Conservation (phyloP, 352 stramenopile species). For the Elongisporangium prolatum region DNA sequence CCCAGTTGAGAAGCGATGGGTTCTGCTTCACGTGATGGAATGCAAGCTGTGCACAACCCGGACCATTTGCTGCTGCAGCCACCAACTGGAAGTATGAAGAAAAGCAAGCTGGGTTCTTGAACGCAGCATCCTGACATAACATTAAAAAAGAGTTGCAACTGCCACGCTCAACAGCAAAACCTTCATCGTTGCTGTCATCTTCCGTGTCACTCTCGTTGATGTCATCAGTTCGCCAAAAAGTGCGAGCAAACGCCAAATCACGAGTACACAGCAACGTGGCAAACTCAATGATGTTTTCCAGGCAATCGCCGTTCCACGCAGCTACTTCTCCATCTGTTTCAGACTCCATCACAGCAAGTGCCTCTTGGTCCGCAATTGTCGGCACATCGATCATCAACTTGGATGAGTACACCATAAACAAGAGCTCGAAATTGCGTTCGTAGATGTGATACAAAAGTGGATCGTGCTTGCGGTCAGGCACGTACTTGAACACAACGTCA, state of each 20-base stretch:
- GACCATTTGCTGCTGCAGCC: slow-evolving; percentile 53
- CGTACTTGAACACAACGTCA: slow-evolving; percentile 71
- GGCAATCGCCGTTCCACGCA: slow-evolving; percentile 65
- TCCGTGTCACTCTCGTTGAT: neutral
- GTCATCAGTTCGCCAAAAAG: slow-evolving; percentile 50
- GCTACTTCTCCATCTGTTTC: slow-evolving; percentile 51
- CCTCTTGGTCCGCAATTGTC: slow-evolving; percentile 63
- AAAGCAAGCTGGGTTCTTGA: slow-evolving; percentile 72
- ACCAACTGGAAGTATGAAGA: slow-evolving; percentile 75
- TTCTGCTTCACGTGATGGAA: slow-evolving; percentile 88
- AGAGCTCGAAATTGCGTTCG: slow-evolving; percentile 59
- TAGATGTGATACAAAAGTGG: slow-evolving; percentile 66
- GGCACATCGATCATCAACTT: slow-evolving; percentile 79
- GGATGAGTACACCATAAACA: slow-evolving; percentile 70
- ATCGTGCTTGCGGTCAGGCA: slow-evolving; percentile 69
- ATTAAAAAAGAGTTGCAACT: slow-evolving; percentile 65
- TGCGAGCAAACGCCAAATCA: slow-evolving; percentile 47
- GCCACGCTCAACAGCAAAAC: slow-evolving; percentile 10
- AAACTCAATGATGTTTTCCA: slow-evolving; percentile 79
- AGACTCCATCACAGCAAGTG: slow-evolving; percentile 56
- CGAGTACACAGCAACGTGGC: slow-evolving; percentile 54
- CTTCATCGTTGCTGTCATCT: slow-evolving; percentile 8
- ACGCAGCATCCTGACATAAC: slow-evolving; percentile 61
- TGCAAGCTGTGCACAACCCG: slow-evolving; percentile 65
- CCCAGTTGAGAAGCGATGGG: slow-evolving; percentile 69